Conservation (phyloP, 2,329 filamentous ascomycete genomes). For the Claviceps fusiformis region DNA sequence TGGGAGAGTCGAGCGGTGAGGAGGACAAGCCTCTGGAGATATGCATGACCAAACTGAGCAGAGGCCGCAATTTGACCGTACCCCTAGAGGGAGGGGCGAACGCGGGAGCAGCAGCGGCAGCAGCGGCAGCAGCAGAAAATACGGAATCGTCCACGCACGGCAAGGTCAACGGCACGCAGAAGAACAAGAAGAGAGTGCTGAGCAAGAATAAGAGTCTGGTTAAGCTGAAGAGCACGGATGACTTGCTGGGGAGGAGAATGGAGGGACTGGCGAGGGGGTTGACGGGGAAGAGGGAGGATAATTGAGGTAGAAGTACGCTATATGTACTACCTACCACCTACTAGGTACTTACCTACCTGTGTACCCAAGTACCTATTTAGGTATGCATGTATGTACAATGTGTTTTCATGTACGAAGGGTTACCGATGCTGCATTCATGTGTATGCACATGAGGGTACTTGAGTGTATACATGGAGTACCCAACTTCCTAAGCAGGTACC, state of each 20-base stretch:
- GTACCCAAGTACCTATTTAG: too few species aligned
- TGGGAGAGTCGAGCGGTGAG: slow-evolving; percentile 55
- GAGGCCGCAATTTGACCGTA: slow-evolving; percentile 19
- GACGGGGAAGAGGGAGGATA: slow-evolving; percentile 33
- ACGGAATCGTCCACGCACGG: slow-evolving; percentile 5
- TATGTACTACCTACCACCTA: too few species aligned
- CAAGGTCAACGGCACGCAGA: slow-evolving; percentile 4
- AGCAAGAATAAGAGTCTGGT: slow-evolving; percentile 34
- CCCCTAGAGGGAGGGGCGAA: slow-evolving; percentile 7
- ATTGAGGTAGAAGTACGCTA: slow-evolving; percentile 9
- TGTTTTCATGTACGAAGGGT: too few species aligned
- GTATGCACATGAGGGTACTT: too few species aligned
- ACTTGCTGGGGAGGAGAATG: slow-evolving; percentile 43
- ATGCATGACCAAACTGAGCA: slow-evolving; percentile 40
- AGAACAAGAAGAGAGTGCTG: slow-evolving; percentile 16
- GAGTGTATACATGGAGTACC: too few species aligned
- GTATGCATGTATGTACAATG: too few species aligned
- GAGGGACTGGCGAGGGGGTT: slow-evolving; percentile 41
- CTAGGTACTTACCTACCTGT: too few species aligned
- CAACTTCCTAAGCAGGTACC: too few species aligned
- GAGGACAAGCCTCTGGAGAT: slow-evolving; percentile 78
- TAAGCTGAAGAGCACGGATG: slow-evolving; percentile 43
- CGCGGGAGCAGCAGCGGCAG: background rate
- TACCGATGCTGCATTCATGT: too few species aligned
- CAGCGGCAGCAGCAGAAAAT: slow-evolving; percentile 12